A percentile compares a stretch with the other conserved stretches of the same genome.
phyloP scores from a whole-genome alignment of 306 rosid species.

The Trifolium pratense region DNA sequence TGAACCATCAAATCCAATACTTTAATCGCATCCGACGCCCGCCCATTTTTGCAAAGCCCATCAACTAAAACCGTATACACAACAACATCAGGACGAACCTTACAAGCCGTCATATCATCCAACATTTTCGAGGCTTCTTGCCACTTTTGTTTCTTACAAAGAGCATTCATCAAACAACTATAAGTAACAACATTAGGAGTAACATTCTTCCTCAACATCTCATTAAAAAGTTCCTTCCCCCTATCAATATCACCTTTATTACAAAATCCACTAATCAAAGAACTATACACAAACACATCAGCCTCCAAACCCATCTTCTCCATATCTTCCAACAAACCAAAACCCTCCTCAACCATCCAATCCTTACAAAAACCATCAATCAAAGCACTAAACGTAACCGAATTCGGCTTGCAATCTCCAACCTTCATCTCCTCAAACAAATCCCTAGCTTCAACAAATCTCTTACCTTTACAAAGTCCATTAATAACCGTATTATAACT shows the following conservation, averaged over 20 bases:
- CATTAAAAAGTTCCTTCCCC: conserved; percentile 61
- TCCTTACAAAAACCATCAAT: conserved; percentile 67
- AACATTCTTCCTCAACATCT: conserved; percentile 69
- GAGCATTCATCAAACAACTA: conserved; percentile 63
- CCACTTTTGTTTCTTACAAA: conserved; percentile 69
- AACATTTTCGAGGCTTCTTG: conserved; percentile 63
- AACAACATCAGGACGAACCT: conserved; percentile 63
- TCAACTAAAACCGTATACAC: conserved; percentile 67
- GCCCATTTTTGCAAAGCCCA: conserved; percentile 79
- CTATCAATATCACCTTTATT: conserved; percentile 50
- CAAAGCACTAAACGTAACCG: conserved; percentile 60
- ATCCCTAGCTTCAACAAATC: conserved; percentile 60
- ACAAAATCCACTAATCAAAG: conserved; percentile 66
- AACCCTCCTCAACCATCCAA: conserved; percentile 59
- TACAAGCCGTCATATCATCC: conserved; percentile 58
- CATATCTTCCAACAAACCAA: conserved; percentile 69
- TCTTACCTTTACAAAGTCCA: conserved; percentile 70
- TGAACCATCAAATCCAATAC: conserved; percentile 64
- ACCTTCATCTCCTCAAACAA: conserved; percentile 67
- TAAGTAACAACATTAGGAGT: conserved; percentile 70
- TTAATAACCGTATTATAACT: conserved; percentile 64
- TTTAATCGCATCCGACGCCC: conserved; percentile 54
- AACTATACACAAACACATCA: conserved; percentile 60
- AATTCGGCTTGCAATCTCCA: conserved; percentile 52
- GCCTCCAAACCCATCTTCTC: conserved; percentile 57